Conservation (phyloP, 2,329 filamentous ascomycete genomes). For the Lanzia echinophila region DNA sequence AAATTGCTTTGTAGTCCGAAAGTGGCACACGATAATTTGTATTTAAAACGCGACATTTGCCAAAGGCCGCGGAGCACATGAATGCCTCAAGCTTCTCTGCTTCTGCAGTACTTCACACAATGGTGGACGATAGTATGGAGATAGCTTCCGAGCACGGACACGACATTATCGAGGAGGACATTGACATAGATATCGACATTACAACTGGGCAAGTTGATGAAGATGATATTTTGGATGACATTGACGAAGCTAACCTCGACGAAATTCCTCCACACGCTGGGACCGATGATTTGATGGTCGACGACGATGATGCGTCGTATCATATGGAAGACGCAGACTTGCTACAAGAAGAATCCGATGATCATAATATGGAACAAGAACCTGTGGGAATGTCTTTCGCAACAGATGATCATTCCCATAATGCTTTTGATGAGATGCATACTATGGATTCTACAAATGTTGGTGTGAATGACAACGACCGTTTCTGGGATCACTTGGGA, state of each 20-base stretch:
- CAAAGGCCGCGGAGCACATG: slow-evolving; percentile 1
- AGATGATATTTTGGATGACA: slow-evolving; percentile 51
- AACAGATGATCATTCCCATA: not conserved
- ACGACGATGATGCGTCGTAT: slow-evolving; percentile 34
- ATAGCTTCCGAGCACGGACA: slow-evolving; percentile 42
- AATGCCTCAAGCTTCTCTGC: slow-evolving; percentile 5
- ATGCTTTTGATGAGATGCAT: not conserved
- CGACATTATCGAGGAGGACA: slow-evolving; percentile 39
- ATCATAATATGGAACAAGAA: slow-evolving; percentile 21
- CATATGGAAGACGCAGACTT: slow-evolving; percentile 31
- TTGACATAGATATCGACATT: slow-evolving; percentile 54
- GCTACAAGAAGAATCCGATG: slow-evolving; percentile 19
- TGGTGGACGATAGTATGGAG: slow-evolving; percentile 45
- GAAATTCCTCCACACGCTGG: slow-evolving; percentile 10
- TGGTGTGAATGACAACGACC: not conserved
- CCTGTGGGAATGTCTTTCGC: slow-evolving; percentile 14
- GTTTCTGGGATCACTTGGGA: slow-evolving; percentile 1
- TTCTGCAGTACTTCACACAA: slow-evolving; percentile 11
- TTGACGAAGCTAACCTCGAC: slow-evolving; percentile 13
- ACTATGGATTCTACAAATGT: slow-evolving; percentile 4
- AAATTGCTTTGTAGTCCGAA: no score
- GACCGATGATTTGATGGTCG: slow-evolving; percentile 43
- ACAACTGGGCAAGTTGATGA: slow-evolving; percentile 40
- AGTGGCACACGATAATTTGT: not conserved
- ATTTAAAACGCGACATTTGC: not conserved